Percentiles rank a stretch among this genome's conserved stretches.
Conservation (phyloP, 495 filamentous ascomycete genomes). For the Chaetomium tenue region DNA sequence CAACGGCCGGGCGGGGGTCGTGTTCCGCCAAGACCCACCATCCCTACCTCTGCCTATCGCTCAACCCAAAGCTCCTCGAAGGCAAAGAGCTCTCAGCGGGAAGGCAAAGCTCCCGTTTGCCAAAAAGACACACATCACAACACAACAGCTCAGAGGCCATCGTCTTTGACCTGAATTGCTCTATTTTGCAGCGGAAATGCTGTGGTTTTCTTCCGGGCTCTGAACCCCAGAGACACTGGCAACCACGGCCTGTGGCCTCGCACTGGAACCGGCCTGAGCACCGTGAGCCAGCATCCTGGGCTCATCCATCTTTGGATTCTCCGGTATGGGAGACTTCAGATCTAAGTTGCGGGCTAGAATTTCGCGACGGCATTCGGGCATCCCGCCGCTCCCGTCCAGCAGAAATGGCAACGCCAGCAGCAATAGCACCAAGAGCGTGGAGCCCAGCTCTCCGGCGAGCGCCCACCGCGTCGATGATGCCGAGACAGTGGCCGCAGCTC, state of each 20-base stretch:
- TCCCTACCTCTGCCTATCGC: not conserved
- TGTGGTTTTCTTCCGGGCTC: not conserved
- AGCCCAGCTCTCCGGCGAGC: conserved; percentile 10
- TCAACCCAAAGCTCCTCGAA: conserved; percentile 5
- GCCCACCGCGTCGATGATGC: conserved; percentile 4
- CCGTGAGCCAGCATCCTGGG: conserved; percentile 10
- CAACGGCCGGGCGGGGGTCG: conserved; percentile 11
- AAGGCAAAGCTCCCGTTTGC: not conserved
- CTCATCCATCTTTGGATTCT: conserved; percentile 7
- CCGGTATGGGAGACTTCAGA: conserved; percentile 48
- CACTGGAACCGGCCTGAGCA: not conserved
- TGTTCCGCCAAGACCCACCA: conserved; percentile 2
- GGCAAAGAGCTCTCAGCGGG: not conserved
- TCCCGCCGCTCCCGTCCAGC: conserved; percentile 34
- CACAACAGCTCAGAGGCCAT: not conserved
- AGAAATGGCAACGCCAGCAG: conserved; percentile 22
- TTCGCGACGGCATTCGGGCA: conserved; percentile 44
- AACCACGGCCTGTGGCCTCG: not conserved
- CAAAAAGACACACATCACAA: not conserved
- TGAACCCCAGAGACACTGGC: not conserved
- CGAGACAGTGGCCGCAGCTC: conserved; percentile 1
- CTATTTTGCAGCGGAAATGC: not conserved
- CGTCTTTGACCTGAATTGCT: not conserved
- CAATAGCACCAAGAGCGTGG: conserved; percentile 25
- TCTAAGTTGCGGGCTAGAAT: conserved; percentile 50